These are phyloP conservation scores for Chamaecrista fasciculata DNA, from an alignment of 306 rosid genomes.

Conservation along the genomic window DNA sequence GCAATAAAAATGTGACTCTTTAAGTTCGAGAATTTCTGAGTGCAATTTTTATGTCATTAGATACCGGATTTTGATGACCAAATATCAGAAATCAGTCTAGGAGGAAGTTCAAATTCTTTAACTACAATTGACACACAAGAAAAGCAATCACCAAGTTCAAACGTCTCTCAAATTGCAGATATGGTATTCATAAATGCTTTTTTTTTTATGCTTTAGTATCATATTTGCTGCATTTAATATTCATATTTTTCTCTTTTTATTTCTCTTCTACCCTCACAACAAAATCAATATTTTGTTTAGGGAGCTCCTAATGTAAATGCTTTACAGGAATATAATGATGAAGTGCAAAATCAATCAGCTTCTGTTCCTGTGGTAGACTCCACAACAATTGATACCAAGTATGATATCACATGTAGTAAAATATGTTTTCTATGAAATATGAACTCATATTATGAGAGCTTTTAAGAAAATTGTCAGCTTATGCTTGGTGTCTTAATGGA, in stretches of 20 bases:
- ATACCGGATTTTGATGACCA: constrained; percentile 74
- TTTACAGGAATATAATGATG: constrained; percentile 58
- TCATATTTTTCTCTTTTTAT: not conserved
- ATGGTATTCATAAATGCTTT: constrained; percentile 39
- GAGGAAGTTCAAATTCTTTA: constrained; percentile 55
- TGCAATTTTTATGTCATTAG: constrained; percentile 40
- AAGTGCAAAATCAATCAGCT: constrained; percentile 43
- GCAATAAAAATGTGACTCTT: not conserved
- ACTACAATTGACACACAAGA: constrained; percentile 51
- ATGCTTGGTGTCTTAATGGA: constrained; percentile 16
- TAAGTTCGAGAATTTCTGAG: constrained; percentile 23
- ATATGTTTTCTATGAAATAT: constrained; percentile 6
- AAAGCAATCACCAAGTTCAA: constrained; percentile 44
- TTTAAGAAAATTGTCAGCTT: constrained; percentile 11
- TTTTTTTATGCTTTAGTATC: constrained; percentile 14
- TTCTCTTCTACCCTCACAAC: constrained; percentile 16
- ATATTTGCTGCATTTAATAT: not conserved
- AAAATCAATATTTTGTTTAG: constrained; percentile 2
- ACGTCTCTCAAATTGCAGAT: constrained; percentile 40
- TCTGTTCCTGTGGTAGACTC: constrained; percentile 39
- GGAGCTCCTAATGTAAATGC: constrained; percentile 28
- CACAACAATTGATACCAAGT: constrained; percentile 50
- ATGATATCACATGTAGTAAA: constrained; percentile 18
- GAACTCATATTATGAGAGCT: constrained; percentile 5
- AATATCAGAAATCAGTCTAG: constrained; percentile 46